A percentile compares a stretch with the other conserved stretches of the same genome.
Evolutionary conservation across 2,329 filamentous ascomycete genomes (phyloP).

Genomic region (Paracorniculantispora psalliotae): DNA sequence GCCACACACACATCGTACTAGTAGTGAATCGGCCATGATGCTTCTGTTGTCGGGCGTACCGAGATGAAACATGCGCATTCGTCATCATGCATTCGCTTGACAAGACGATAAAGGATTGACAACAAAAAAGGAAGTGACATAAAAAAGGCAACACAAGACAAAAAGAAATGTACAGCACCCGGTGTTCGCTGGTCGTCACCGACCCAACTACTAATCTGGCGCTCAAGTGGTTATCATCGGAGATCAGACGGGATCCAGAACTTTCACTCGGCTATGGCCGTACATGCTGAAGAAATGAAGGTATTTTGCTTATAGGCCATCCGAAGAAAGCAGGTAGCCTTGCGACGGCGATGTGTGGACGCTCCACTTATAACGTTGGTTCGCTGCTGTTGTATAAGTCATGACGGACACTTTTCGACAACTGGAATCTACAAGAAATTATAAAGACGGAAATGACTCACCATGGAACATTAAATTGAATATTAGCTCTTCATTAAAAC

Average conservation of each 20-base stretch:
- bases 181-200: slow-evolving; percentile 14
- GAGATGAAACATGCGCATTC: background rate
- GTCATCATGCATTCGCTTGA: background rate
- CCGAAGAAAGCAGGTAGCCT: too few species aligned
- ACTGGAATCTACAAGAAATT: too few species aligned
- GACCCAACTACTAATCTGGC: slow-evolving; percentile 14
- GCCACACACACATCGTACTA: background rate
- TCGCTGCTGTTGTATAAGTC: too few species aligned
- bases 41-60: background rate
- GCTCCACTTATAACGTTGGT: too few species aligned
- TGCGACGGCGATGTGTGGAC: too few species aligned
- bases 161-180: slow-evolving; percentile 9
- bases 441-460: background rate
- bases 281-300: background rate
- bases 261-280: slow-evolving; percentile 9
- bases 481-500: background rate
- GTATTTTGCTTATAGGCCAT: background rate
- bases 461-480: background rate
- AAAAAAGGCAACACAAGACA: background rate
- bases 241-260: slow-evolving; percentile 12
- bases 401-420: too few species aligned
- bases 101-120: background rate
- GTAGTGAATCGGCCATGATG: background rate
- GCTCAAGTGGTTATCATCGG: slow-evolving; percentile 11
- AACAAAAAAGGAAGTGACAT: background rate